Evolutionary conservation across 176 grass and related monocot genomes (phyloP).

Genomic region (Calamus simplicifolius): DNA sequence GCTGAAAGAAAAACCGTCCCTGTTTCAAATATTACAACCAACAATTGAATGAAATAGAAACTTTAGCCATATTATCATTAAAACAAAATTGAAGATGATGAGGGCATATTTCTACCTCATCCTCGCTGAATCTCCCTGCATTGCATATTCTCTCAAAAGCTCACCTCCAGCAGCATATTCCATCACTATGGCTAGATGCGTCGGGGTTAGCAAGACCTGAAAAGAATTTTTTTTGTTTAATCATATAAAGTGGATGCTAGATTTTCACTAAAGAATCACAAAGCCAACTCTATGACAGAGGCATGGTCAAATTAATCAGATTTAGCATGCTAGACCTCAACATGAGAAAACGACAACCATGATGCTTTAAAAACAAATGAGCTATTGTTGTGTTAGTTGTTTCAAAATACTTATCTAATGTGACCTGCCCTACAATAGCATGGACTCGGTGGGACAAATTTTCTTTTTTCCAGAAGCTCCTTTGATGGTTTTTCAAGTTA

Average conservation of each 20-base stretch:
- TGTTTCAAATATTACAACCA: conserved; percentile 16
- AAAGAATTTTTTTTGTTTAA: conserved; percentile 26
- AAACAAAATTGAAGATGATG: background rate
- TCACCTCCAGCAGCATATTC: conserved; percentile 97
- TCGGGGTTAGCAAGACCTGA: conserved; percentile 95
- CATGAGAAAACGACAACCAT: no score
- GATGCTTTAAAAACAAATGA: no score
- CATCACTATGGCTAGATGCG: conserved; percentile 99
- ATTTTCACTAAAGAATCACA: no score
- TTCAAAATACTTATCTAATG: no score
- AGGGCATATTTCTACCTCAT: conserved; percentile 55
- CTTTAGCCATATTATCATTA: background rate
- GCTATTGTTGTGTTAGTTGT: no score
- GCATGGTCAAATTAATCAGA: no score
- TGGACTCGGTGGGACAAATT: no score
- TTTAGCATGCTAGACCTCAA: no score
- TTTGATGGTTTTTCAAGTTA: no score
- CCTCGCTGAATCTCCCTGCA: conserved; percentile 89
- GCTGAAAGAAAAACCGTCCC: conserved; percentile 98
- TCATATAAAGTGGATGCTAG: background rate
- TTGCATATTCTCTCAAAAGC: conserved; percentile 81
- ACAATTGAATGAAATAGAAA: conserved; percentile 16
- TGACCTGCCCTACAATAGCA: no score
- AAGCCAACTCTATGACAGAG: no score
- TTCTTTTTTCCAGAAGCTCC: no score